Evolutionary conservation across 2,329 filamentous ascomycete species (phyloP), one percentile per base, ranked within the genome.

Genomic region (Colletotrichum tanaceti): DNA sequence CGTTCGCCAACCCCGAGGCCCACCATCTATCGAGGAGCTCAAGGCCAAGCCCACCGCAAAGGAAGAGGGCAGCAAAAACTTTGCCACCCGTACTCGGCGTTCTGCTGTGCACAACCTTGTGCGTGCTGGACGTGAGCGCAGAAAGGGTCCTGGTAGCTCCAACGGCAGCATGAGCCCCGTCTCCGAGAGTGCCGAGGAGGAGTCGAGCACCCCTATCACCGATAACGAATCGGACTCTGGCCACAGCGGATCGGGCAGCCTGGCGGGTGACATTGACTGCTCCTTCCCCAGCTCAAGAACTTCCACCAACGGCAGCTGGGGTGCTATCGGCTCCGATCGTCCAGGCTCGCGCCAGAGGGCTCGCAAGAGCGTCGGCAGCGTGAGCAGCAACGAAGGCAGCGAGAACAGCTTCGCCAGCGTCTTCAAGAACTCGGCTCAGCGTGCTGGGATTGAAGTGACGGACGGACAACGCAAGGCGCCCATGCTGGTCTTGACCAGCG

Each of bases 61-160:
- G 82, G 89, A 95, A 72, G 95, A 98, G 79, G 96, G 95, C 28
- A 98, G 95, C 89, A 91, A 98, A 88, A 99, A 99, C 84, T 99
- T 99, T 81, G 92, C 92, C 13, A 90, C 94, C 64, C 94, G 96
- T 70, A 94, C 97, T 75, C 93, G 96, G 69, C 93, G 95, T 72
- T 94, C 92, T 74, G 96, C 96, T 32, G 90, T 99, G 52, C 90
- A 94, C 83, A 98, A 94, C 77, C 87, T 99, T 58, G 93, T 98
- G 70, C 92, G 93, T 72, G 95, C 95, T 62, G 94, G 95, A 18
- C 87, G 96, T 71, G 93, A 94, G 76, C 92, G 96, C 68, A 93
- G 95, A 87, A 85, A 91, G 87, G 81, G 90, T 67, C 92, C 91
- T 71, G 85, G 89, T 71, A 91, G 90, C 78, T 89, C 86, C 72